A percentile compares a stretch with the other conserved stretches of the same genome.
These are phyloP conservation scores for Cornus controversa DNA, from an alignment of 148 eudicot species.

Conservation along the genomic window DNA sequence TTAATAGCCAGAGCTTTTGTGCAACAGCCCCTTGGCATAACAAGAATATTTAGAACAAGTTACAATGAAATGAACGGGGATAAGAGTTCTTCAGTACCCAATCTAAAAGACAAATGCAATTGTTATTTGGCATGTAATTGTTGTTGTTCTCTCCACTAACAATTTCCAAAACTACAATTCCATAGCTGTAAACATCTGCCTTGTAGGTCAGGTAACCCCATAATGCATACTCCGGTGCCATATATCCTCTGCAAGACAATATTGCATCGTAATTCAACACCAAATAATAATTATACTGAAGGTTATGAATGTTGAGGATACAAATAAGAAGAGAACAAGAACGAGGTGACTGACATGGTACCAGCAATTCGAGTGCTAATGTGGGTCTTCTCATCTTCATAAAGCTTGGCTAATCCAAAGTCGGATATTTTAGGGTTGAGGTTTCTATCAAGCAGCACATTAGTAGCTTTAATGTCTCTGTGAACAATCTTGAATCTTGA, in stretches of 20 bases:
- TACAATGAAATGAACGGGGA: not conserved
- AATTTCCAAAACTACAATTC: no score
- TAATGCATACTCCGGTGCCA: conserved; percentile 62
- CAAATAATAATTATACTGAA: not conserved
- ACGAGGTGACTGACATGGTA: no score
- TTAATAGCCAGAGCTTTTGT: no score
- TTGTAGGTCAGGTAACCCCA: conserved; percentile 50
- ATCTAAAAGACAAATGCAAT: conserved; percentile 40
- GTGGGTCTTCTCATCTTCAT: no score
- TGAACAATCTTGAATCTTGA: conserved; percentile 47
- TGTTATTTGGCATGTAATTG: conserved; percentile 38
- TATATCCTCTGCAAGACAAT: conserved; percentile 46
- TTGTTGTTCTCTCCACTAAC: conserved; percentile 53
- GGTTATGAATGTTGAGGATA: not conserved
- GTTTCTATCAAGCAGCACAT: conserved; percentile 42
- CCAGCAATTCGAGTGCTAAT: no score
- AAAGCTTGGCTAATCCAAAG: conserved; percentile 49
- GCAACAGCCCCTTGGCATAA: not conserved
- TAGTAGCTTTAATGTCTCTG: conserved; percentile 53
- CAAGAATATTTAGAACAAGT: not conserved
- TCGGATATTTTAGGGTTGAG: conserved; percentile 46
- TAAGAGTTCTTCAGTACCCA: conserved; percentile 30
- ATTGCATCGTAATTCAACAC: not conserved
- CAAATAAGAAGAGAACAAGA: no score
- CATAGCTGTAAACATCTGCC: conserved; percentile 45